phyloP scores from a whole-genome alignment of 108 stramenopile species.

The Licmophora abbreviata region DNA sequence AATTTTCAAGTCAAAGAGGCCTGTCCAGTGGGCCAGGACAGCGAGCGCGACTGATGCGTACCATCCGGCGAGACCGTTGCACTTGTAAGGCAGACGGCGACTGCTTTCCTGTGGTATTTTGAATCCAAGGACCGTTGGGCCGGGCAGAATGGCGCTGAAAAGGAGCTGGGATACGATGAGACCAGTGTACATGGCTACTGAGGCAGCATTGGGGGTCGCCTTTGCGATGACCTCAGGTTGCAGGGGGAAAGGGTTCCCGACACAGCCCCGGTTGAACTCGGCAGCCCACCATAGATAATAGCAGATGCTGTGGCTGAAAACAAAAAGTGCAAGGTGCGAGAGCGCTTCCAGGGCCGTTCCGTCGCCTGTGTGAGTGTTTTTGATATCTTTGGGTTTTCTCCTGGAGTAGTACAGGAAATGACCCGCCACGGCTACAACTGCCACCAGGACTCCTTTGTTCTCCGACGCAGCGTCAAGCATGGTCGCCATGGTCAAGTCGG shows the following conservation, averaged over 20 bases:
- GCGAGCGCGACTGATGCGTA: constrained; percentile 23
- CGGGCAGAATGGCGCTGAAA: constrained; percentile 1
- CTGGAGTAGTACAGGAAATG: no score
- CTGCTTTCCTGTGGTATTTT: constrained; percentile 13
- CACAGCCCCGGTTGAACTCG: background rate
- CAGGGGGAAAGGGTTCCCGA: constrained; percentile 1
- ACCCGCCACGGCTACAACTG: no score
- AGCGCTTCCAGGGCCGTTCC: background rate
- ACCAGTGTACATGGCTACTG: background rate
- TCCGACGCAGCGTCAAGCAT: no score
- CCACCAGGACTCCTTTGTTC: no score
- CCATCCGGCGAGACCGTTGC: constrained; percentile 38
- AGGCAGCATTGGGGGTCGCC: background rate
- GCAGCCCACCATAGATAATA: background rate
- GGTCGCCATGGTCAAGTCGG: no score
- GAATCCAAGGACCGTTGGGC: background rate
- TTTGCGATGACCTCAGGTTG: background rate
- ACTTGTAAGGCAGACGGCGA: constrained; percentile 20
- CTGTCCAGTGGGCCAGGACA: constrained; percentile 19
- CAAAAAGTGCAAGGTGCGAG: background rate
- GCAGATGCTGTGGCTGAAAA: background rate
- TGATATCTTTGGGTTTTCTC: no score
- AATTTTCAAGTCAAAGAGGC: constrained; percentile 18
- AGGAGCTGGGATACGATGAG: background rate
- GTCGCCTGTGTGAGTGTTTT: no score